These are phyloP conservation scores for Podospora pseudocomata DNA, from an alignment of 495 filamentous ascomycete genomes.

Conservation along the genomic window DNA sequence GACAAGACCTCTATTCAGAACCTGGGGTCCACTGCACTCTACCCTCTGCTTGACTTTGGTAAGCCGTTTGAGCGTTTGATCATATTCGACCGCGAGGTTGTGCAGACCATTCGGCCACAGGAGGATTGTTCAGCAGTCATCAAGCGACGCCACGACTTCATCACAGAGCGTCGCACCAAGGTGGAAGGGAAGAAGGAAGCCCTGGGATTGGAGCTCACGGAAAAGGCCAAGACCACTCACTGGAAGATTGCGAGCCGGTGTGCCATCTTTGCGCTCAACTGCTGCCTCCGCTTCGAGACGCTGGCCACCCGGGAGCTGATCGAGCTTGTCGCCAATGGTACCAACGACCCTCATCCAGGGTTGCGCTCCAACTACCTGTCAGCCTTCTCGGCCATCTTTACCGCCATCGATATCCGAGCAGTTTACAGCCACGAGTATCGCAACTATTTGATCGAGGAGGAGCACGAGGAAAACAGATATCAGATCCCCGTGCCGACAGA, in stretches of 20 bases:
- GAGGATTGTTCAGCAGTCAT: constrained; percentile 64
- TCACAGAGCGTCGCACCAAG: constrained; percentile 65
- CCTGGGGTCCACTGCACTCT: constrained; percentile 73
- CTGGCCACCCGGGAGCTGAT: constrained; percentile 77
- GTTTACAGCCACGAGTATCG: constrained; percentile 80
- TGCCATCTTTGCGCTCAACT: constrained; percentile 80
- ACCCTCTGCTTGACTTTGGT: constrained; percentile 87
- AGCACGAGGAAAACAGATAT: constrained; percentile 70
- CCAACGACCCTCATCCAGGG: constrained; percentile 86
- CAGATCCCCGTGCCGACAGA: constrained; percentile 64
- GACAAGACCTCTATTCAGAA: constrained; percentile 94
- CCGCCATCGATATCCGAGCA: constrained; percentile 77
- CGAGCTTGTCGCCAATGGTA: constrained; percentile 76
- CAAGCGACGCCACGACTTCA: constrained; percentile 60
- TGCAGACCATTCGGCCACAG: constrained; percentile 70
- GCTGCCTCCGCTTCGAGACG: constrained; percentile 83
- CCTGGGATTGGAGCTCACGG: constrained; percentile 75
- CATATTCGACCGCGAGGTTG: constrained; percentile 68
- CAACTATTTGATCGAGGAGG: constrained; percentile 75
- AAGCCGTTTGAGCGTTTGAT: constrained; percentile 81
- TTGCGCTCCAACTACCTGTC: constrained; percentile 76
- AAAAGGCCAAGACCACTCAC: constrained; percentile 71
- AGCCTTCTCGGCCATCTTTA: constrained; percentile 76
- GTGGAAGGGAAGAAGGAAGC: constrained; percentile 81
- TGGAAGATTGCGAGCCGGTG: constrained; percentile 94